Base-by-base conservation (phyloP, 2,329 filamentous ascomycete species). In the Thielaviopsis populi region DNA sequence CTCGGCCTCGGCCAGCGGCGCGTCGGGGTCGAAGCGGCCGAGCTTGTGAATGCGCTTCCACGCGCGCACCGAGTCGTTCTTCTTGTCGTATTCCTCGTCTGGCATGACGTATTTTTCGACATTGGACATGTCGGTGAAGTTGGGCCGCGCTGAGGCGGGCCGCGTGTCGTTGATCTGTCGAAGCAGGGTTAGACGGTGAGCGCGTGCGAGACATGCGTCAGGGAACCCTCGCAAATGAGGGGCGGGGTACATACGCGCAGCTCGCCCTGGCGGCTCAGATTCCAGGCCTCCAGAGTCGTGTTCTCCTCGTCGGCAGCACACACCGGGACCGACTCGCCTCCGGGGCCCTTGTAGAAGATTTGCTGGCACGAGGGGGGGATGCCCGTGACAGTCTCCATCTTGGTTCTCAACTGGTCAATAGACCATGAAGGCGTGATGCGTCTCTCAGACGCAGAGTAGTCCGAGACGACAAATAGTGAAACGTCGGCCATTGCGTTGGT, bases 31-130 rank as follows among this genome's bases (percentile, higher is more conserved):
- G 75, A 99, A 99, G 42, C 94, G 89, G 61, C 94, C 94, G n/a
- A 97, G 83, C 73, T 95, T 91, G 74, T 96, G 86, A n/a, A 84
- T 78, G 76, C 89, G 92, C 76, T 99, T 99, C 91, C 91, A 97
- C 5, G 91, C 89, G 27, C 96, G 82, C 15, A 99, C 94, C 2
- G 88, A 92, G 75, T 96, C 89, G 53, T 84, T 79, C 71, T 91
- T 90, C 70, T 84, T 83, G 72, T 91, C 90, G 75, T 99, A 99
- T 71, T 91, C 87, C 60, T 86, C 81, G 62, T 82, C 79, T n/a
- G 91, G 89, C 80, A 99, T 87, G 67, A 87, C 83, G 74, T 94
- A 97, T 77, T 96, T 96, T 64, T 91, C 84, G 4, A 96, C 90
- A 10, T 83, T 80, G 53, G 87, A 87, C 54, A 88, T 81, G 75